Base-by-base conservation (phyloP, 2,329 filamentous ascomycete species). In the Neofusicoccum laricinum region DNA sequence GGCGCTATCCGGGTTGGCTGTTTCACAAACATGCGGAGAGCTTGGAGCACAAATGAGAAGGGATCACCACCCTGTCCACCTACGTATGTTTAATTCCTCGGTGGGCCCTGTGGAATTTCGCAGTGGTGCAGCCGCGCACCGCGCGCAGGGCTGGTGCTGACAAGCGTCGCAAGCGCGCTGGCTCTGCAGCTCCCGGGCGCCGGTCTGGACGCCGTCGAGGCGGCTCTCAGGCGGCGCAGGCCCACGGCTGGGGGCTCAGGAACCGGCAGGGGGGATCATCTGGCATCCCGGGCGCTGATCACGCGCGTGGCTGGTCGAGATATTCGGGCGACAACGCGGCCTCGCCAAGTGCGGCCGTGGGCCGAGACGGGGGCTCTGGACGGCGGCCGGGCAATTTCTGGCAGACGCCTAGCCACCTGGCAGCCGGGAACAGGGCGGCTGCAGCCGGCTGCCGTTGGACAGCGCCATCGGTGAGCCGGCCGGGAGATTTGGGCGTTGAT, bases 1-100 rank as follows among this genome's bases (percentile, higher is more conserved):
- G 62, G 25, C 62, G 43, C 50, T 58, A 58, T 30, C 34, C 17
- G 51, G 34, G 36, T 21, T 59, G 63, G 45, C 49, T 61, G 63
- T 64, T 64, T 64, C 63, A 64, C 36, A 61, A 45, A 59, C 53
- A 64, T 59, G 63, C 63, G 63, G 63, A 55, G 63, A 64, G 51
- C 53, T 59, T 59, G 51, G 45, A 43, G 51, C 51, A 53, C 63
- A 64, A 64, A 59, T 51, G 36, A 64, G 63, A 64, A 64, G 41
- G 63, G 53, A 61, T 61, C 53, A 30, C 32, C 50, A 34, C 30
- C 50, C 41, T 40, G 50, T 41, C 40, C 40, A 38, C 40, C 49
- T 53, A 55, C 48, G 41, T 58, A 57, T 46, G 61, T 55, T 64
- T 64, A 64, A 64, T 45, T 64, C 51, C 38, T 41, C 19, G 62